Conservation (phyloP, 805 yeast genomes). For the Monosporozyma aerobia region DNA sequence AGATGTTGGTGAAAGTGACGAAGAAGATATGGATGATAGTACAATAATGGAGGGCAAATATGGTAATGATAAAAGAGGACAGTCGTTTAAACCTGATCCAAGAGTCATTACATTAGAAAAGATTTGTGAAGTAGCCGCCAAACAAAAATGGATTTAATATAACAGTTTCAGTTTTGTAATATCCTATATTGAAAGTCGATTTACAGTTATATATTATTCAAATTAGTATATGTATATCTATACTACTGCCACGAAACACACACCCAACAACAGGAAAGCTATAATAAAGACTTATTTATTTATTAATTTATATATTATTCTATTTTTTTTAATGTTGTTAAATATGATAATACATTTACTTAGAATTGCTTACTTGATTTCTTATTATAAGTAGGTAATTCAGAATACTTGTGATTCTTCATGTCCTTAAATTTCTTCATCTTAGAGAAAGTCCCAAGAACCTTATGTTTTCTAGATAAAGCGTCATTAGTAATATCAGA, state of each 20-base stretch:
- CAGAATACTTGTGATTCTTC: constrained; percentile 34
- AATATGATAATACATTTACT: neutral
- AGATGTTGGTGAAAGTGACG: constrained; percentile 25
- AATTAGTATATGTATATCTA: neutral
- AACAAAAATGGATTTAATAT: constrained; percentile 27
- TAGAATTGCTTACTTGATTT: constrained; percentile 17
- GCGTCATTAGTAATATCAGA: constrained; percentile 33
- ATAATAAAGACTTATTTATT: neutral
- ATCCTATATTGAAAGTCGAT: neutral
- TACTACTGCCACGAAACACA: neutral
- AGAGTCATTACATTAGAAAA: constrained; percentile 30
- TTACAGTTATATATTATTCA: neutral
- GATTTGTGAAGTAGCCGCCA: constrained; percentile 31
- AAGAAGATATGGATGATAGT: constrained; percentile 8
- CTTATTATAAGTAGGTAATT: constrained; percentile 33
- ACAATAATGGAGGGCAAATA: neutral
- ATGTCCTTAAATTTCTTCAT: constrained; percentile 22
- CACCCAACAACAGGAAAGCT: neutral
- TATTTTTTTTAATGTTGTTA: neutral
- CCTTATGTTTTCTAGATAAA: constrained; percentile 31
- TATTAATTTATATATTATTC: neutral
- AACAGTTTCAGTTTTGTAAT: neutral
- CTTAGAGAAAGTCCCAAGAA: constrained; percentile 33
- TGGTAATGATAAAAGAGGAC: constrained; percentile 2
- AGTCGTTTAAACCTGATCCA: constrained; percentile 26